A percentile compares a stretch with the other conserved stretches of the same genome.
phyloP scores from a whole-genome alignment of 2,329 filamentous ascomycete genomes.

The Alternaria sp. region DNA sequence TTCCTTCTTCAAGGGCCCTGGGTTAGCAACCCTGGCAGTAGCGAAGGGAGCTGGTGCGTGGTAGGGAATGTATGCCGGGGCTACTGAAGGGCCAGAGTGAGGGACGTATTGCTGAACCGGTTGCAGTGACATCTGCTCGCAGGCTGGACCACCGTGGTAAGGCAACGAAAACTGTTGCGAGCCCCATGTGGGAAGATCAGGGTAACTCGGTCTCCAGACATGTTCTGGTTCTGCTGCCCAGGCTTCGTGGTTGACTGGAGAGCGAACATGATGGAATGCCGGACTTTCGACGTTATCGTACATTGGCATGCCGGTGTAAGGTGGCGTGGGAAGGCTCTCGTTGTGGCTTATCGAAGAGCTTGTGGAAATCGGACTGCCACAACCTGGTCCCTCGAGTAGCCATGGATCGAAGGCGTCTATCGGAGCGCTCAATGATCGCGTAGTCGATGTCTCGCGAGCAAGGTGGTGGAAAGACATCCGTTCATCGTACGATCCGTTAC shows the following conservation, averaged over 20 bases:
- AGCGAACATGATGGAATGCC: background rate
- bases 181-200: constrained; percentile 1
- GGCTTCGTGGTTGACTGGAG: background rate
- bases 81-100: background rate
- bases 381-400: constrained; percentile 14
- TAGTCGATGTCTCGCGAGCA: background rate
- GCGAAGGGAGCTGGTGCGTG: background rate
- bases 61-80: background rate
- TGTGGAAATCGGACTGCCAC: constrained; percentile 20
- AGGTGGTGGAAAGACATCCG: constrained; percentile 2
- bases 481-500: constrained; percentile 13
- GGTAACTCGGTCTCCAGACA: constrained; percentile 3
- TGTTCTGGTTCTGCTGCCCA: background rate
- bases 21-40: background rate
- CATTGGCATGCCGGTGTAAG: background rate
- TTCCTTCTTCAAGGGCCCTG: background rate
- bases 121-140: constrained; percentile 2
- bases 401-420: constrained; percentile 18
- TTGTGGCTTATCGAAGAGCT: constrained; percentile 17
- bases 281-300: constrained; percentile 1
- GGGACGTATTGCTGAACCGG: background rate
- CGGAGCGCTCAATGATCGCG: constrained; percentile 7
- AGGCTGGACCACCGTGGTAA: background rate
- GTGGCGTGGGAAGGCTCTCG: constrained; percentile 19
- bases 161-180: constrained; percentile 2